These are phyloP conservation scores for Trichosporon sp. DNA, from an alignment of 1,284 basidiomycete genomes.

Conservation along the genomic window DNA sequence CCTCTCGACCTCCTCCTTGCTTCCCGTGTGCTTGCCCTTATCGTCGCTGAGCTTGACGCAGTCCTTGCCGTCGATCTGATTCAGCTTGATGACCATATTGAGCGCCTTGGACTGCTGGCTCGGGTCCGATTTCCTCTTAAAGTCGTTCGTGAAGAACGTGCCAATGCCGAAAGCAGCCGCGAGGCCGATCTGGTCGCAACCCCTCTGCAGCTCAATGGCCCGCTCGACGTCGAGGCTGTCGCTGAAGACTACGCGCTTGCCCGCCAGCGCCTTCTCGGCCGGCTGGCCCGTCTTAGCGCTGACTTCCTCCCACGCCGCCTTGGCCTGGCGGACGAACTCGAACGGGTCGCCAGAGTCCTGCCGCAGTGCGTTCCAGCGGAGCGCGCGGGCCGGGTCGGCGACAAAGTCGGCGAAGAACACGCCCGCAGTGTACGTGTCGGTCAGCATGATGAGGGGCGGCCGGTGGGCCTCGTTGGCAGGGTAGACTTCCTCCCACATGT, in stretches of 20 bases:
- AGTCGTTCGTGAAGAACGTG: conserved; percentile 85
- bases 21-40: conserved; percentile 57
- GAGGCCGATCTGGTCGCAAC: conserved; percentile 68
- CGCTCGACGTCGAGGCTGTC: conserved; percentile 70
- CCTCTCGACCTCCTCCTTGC: conserved; percentile 36
- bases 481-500: conserved; percentile 78
- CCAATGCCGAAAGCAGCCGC: conserved; percentile 81
- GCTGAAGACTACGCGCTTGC: conserved; percentile 74
- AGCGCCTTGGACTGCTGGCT: conserved; percentile 66
- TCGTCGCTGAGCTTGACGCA: conserved; percentile 94
- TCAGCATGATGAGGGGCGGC: conserved; percentile 66
- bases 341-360: conserved; percentile 89
- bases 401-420: conserved; percentile 75
- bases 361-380: conserved; percentile 72
- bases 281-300: conserved; percentile 41
- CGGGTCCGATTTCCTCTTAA: conserved; percentile 57
- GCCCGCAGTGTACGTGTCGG: conserved; percentile 83
- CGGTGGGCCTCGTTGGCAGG: conserved; percentile 49
- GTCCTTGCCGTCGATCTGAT: conserved; percentile 60
- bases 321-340: conserved; percentile 65
- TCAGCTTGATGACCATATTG: conserved; percentile 90
- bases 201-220: conserved; percentile 62
- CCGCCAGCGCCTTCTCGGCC: conserved; percentile 56
- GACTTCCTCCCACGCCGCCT: conserved; percentile 54
- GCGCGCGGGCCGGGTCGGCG: conserved; percentile 57